These are phyloP conservation scores for Sphagnurus paluster DNA, from an alignment of 1,284 basidiomycete genomes.

Conservation along the genomic window DNA sequence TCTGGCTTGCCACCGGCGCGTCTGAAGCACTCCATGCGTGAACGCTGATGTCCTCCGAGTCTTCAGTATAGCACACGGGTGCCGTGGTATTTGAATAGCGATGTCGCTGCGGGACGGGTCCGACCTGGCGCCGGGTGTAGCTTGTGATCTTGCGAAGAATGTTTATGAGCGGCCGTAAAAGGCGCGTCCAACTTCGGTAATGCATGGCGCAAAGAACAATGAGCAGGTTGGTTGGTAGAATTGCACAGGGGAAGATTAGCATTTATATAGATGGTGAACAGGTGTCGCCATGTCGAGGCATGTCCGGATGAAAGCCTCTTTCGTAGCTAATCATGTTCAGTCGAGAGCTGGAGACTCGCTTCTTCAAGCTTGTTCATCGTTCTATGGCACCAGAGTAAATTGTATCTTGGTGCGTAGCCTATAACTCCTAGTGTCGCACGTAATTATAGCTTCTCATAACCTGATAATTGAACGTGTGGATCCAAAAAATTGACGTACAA, in stretches of 20 bases:
- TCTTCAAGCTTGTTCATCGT: no score
- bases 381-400: no score
- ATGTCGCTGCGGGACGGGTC: neutral
- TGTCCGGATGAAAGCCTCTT: no score
- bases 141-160: neutral
- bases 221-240: no score
- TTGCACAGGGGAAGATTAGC: neutral
- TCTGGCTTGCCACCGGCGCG: slow-evolving; percentile 16
- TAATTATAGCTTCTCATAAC: no score
- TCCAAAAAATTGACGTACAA: no score
- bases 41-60: slow-evolving; percentile 17
- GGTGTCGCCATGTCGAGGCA: no score
- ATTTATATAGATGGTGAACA: slow-evolving; percentile 1
- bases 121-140: neutral
- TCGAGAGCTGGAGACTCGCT: no score
- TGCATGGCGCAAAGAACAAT: neutral
- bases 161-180: slow-evolving; percentile 1
- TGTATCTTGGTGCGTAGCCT: no score
- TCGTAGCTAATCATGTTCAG: no score
- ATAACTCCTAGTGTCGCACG: no score
- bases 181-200: neutral
- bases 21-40: neutral
- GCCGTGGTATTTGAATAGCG: neutral
- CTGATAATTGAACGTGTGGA: no score
- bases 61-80: slow-evolving; percentile 5